A percentile compares a stretch with the other conserved stretches of the same genome.
phyloP scores from a whole-genome alignment of 176 grass and related monocot species.

The Cymbopogon citratus region DNA sequence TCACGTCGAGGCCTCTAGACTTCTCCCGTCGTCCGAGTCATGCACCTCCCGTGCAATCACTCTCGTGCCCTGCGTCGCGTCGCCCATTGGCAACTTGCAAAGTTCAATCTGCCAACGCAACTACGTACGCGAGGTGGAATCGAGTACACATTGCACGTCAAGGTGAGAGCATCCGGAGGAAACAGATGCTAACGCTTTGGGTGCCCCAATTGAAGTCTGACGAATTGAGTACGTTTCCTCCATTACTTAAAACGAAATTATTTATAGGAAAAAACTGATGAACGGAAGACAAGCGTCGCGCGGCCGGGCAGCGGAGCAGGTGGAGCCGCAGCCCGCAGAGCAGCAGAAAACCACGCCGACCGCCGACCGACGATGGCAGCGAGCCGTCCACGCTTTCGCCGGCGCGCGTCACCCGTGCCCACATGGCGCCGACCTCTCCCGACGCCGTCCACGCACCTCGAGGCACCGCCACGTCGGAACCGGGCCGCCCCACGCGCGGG shows the following conservation, averaged over 20 bases:
- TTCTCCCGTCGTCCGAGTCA: conserved; percentile 19
- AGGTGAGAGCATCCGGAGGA: not conserved
- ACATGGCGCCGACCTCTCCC: conserved; percentile 29
- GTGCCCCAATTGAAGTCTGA: not conserved
- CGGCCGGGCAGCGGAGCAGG: not conserved
- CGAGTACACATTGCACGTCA: not conserved
- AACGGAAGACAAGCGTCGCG: conserved; percentile 19
- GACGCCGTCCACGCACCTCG: not conserved
- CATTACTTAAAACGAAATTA: not conserved
- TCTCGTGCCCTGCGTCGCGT: not conserved
- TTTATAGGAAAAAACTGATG: not conserved
- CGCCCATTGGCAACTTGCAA: not conserved
- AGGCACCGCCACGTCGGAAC: conserved; percentile 28
- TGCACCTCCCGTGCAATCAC: not conserved
- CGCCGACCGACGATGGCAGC: not conserved
- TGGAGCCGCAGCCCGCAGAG: not conserved
- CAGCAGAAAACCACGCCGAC: not conserved
- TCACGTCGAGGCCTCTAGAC: conserved; percentile 20
- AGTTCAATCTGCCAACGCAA: not conserved
- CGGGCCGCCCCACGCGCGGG: not conserved
- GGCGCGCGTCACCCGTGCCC: not conserved
- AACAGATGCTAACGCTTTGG: not conserved
- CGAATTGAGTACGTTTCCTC: not conserved
- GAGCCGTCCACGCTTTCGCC: conserved; percentile 12
- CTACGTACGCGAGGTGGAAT: not conserved